Conservation (phyloP, 306 rosid species). For the Glycine soja region DNA sequence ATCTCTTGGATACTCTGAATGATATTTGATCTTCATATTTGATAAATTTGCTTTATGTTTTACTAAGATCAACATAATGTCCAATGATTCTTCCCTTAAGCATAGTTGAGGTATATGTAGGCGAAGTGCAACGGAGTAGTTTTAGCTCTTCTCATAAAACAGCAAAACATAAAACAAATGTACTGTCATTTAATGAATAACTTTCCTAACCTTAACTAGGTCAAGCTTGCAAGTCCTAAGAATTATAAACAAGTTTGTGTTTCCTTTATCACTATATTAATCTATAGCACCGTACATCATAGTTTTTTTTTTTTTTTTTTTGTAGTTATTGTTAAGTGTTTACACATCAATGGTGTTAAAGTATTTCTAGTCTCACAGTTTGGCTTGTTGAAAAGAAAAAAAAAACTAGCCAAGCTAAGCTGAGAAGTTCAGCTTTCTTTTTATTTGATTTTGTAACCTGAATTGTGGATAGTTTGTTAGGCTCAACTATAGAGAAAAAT, state of each 20-base stretch:
- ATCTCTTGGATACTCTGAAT: too few species aligned
- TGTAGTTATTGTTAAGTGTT: neutral
- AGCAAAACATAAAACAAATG: neutral
- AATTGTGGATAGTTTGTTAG: too few species aligned
- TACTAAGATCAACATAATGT: neutral
- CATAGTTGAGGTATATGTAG: too few species aligned
- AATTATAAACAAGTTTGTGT: neutral
- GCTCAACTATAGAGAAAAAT: too few species aligned
- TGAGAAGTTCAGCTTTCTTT: too few species aligned
- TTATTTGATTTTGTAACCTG: too few species aligned
- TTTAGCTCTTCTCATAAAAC: neutral
- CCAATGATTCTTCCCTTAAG: too few species aligned
- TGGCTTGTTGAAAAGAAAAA: too few species aligned
- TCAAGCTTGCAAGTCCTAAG: neutral
- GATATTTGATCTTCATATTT: too few species aligned
- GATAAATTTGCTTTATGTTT: neutral
- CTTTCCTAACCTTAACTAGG: neutral
- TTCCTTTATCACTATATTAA: neutral
- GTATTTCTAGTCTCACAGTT: too few species aligned
- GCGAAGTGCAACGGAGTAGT: neutral
- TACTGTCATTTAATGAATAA: slow-evolving; percentile 1
- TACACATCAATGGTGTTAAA: too few species aligned
- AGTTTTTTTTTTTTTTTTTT: neutral
- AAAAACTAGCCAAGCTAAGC: too few species aligned
- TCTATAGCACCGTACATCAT: neutral